phyloP scores from a whole-genome alignment of 176 grass and related monocot genomes.

The Bolboschoenus planiculmis region DNA sequence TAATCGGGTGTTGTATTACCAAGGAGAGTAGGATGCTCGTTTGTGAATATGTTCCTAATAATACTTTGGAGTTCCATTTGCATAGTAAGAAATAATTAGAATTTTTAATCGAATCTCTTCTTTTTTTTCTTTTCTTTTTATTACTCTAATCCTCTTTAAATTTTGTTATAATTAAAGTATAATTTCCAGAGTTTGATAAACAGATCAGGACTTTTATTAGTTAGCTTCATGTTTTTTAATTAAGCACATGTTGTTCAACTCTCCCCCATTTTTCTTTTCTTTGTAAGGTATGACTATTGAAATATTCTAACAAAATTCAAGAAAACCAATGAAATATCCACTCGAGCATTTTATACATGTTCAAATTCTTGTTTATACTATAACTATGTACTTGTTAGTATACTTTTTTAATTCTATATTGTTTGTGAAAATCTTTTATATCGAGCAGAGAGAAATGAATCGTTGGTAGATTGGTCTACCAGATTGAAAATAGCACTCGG shows the following conservation, averaged over 20 bases:
- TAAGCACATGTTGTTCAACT: neutral
- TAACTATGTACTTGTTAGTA: neutral
- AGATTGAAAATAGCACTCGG: constrained; percentile 72
- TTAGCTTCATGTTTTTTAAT: neutral
- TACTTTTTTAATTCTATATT: neutral
- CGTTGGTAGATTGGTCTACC: constrained; percentile 56
- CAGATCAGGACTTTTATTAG: neutral
- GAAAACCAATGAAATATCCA: neutral
- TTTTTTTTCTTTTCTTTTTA: neutral
- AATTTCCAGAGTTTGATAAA: neutral
- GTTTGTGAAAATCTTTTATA: neutral
- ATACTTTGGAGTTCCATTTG: constrained; percentile 28
- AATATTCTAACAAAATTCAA: neutral
- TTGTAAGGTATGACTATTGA: neutral
- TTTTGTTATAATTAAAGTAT: neutral
- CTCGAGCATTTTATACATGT: neutral
- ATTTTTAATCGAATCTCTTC: no score
- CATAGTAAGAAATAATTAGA: constrained; percentile 29
- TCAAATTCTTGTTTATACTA: neutral
- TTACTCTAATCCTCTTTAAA: neutral
- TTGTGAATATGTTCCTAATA: constrained; percentile 36
- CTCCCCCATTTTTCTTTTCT: neutral
- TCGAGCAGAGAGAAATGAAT: constrained; percentile 33
- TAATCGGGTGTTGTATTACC: constrained; percentile 30
- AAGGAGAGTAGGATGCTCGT: constrained; percentile 27